Evolutionary conservation across 495 filamentous ascomycete genomes (phyloP).

Genomic region (Physcia stellaris): DNA sequence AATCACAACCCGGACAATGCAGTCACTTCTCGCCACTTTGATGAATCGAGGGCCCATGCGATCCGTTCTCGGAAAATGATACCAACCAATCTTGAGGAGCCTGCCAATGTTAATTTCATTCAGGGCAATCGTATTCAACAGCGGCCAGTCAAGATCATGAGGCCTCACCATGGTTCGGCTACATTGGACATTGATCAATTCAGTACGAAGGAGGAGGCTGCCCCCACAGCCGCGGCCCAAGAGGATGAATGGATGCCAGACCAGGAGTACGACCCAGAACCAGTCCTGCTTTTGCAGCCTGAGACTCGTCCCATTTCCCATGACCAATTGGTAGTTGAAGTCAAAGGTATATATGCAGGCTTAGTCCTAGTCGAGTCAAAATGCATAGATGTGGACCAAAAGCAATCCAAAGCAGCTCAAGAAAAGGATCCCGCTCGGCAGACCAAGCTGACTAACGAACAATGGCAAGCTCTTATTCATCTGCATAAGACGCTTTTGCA

Average conservation of each 20-base stretch:
- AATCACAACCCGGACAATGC: background rate
- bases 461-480: conserved; percentile 34
- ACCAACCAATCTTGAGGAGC: background rate
- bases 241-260: background rate
- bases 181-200: background rate
- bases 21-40: background rate
- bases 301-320: conserved; percentile 59
- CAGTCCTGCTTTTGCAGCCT: conserved; percentile 35
- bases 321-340: conserved; percentile 47
- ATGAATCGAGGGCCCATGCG: background rate
- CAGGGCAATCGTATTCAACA: background rate
- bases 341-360: conserved; percentile 33
- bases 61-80: background rate
- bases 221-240: background rate
- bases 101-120: background rate
- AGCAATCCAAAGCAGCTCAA: conserved; percentile 19
- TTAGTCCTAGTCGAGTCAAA: conserved; percentile 37
- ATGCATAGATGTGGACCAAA: conserved; percentile 32
- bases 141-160: background rate
- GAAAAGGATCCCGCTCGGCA: conserved; percentile 15
- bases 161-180: background rate
- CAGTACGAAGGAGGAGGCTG: background rate
- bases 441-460: conserved; percentile 22
- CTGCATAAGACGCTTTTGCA: conserved; percentile 26
- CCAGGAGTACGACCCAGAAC: background rate